Evolutionary conservation across 306 rosid genomes (phyloP).

Genomic region (Begonia peltatifolia): DNA sequence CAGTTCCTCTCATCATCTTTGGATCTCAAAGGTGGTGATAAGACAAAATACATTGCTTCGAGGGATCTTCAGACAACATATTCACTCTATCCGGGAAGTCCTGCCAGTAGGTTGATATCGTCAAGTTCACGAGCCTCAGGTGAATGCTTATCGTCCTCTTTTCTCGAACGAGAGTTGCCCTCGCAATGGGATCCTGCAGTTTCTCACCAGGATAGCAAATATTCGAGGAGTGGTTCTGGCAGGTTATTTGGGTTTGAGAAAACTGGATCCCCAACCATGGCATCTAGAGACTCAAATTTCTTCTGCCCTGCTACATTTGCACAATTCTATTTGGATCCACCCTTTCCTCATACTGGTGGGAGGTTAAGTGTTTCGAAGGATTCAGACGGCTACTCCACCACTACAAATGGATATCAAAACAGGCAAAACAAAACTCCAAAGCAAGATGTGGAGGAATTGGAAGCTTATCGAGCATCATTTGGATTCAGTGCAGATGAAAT

Average conservation of each 20-base stretch:
- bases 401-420: slow-evolving; percentile 75
- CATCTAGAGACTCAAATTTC: slow-evolving; percentile 84
- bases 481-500: slow-evolving; percentile 99
- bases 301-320: slow-evolving; percentile 73
- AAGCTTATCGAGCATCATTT: slow-evolving; percentile 97
- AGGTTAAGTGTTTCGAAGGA: slow-evolving; percentile 95
- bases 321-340: slow-evolving; percentile 90
- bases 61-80: slow-evolving; percentile 84
- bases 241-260: slow-evolving; percentile 60
- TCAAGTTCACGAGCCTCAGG: slow-evolving; percentile 72
- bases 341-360: slow-evolving; percentile 89
- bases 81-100: slow-evolving; percentile 91
- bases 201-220: slow-evolving; percentile 56
- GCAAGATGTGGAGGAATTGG: slow-evolving; percentile 94
- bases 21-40: slow-evolving; percentile 44
- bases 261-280: slow-evolving; percentile 29
- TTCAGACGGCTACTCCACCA: slow-evolving; percentile 64
- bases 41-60: slow-evolving; percentile 50
- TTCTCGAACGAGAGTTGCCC: slow-evolving; percentile 61
- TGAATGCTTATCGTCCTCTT: slow-evolving; percentile 66
- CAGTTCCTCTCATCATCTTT: slow-evolving; percentile 75
- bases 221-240: slow-evolving; percentile 55
- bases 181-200: slow-evolving; percentile 67
- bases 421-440: slow-evolving; percentile 67
- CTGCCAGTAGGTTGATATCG: slow-evolving; percentile 64